Evolutionary conservation across 1,284 basidiomycete species (phyloP).

Genomic region (Takashimella tepidaria): DNA sequence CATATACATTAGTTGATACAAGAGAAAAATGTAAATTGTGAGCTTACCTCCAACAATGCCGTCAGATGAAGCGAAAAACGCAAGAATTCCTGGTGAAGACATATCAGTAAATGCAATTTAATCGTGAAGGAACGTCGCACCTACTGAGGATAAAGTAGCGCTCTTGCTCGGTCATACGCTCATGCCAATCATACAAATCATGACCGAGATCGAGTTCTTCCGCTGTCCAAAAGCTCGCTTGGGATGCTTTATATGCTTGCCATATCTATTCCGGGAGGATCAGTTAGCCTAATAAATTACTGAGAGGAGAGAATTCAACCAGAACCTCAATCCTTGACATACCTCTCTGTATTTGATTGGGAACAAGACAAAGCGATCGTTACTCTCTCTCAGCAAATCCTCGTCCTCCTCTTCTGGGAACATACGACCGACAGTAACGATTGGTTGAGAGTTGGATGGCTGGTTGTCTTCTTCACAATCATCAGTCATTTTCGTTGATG

Average conservation of each 20-base stretch:
- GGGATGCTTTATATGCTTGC: conserved; percentile 81
- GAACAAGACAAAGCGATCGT: conserved; percentile 67
- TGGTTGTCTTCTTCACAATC: conserved; percentile 3
- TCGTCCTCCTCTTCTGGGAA: conserved; percentile 56
- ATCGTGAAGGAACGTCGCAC: no score
- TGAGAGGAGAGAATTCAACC: not conserved
- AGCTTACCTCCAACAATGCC: conserved; percentile 81
- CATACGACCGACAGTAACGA: no score
- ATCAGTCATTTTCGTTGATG: not conserved
- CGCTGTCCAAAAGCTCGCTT: conserved; percentile 70
- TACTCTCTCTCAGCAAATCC: conserved; percentile 68
- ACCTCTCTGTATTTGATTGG: conserved; percentile 80
- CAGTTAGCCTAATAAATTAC: not conserved
- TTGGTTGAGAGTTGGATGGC: not conserved
- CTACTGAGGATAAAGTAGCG: conserved; percentile 86
- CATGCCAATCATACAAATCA: conserved; percentile 83
- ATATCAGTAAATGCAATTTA: not conserved
- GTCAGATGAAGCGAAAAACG: conserved; percentile 93
- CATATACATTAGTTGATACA: conserved; percentile 2
- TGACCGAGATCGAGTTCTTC: conserved; percentile 94
- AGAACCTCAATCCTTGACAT: no score
- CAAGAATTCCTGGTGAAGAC: conserved; percentile 59
- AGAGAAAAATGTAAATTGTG: not conserved
- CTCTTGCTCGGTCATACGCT: conserved; percentile 80
- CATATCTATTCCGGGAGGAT: conserved; percentile 61